These are phyloP conservation scores for Entomophthora muscae DNA, from an alignment of 371 early-diverging fungal genomes.

Conservation along the genomic window DNA sequence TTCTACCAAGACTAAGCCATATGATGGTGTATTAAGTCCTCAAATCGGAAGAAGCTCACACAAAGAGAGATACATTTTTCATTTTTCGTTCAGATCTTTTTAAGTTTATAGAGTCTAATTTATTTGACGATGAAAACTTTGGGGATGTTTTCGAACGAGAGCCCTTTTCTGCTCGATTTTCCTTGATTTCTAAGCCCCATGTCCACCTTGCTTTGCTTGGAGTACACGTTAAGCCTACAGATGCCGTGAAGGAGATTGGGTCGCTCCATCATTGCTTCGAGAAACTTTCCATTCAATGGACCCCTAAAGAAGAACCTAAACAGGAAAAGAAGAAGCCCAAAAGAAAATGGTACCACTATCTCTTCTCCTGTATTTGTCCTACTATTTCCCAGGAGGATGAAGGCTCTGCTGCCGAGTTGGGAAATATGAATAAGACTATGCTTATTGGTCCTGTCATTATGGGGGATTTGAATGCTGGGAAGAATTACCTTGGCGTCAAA, in stretches of 20 bases:
- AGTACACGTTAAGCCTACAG: conserved; percentile 5
- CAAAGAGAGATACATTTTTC: conserved; percentile 7
- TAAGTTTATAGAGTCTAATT: not conserved
- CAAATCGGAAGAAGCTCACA: not conserved
- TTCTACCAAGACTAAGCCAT: not conserved
- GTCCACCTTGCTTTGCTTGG: not conserved
- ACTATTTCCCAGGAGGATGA: not conserved
- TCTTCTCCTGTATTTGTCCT: not conserved
- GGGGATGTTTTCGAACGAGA: conserved; percentile 7
- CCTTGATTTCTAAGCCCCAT: not conserved
- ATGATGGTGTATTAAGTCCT: not conserved
- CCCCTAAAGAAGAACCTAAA: not conserved
- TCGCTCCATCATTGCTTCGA: not conserved
- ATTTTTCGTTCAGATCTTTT: not conserved
- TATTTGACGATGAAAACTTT: not conserved
- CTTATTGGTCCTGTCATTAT: conserved; percentile 4
- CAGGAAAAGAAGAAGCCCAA: no score
- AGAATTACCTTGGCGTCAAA: conserved; percentile 1
- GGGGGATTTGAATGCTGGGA: conserved; percentile 6
- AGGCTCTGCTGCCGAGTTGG: not conserved
- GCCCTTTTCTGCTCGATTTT: not conserved
- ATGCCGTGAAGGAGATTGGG: conserved; percentile 4
- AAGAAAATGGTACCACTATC: not conserved
- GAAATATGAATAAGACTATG: not conserved
- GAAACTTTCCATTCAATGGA: not conserved